These are phyloP conservation scores for Puccinia polysora DNA, from an alignment of 1,284 basidiomycete genomes.

Conservation along the genomic window DNA sequence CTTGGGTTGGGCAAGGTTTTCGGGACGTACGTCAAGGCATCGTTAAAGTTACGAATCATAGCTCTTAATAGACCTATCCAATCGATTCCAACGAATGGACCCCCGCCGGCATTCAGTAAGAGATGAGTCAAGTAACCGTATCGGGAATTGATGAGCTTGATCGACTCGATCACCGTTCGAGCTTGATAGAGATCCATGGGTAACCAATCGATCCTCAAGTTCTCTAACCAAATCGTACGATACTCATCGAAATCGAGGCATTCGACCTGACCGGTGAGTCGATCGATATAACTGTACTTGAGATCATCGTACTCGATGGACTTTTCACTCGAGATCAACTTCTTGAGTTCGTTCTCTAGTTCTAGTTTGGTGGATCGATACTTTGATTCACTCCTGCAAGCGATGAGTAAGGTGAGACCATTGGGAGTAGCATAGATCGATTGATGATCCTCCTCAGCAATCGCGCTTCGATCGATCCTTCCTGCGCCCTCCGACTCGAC, in stretches of 20 bases:
- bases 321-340: conserved; percentile 16
- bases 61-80: conserved; percentile 51
- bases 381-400: conserved; percentile 52
- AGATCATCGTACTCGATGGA: background rate
- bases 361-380: conserved; percentile 49
- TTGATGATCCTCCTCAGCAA: conserved; percentile 44
- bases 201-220: conserved; percentile 13
- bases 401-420: conserved; percentile 52
- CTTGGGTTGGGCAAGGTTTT: background rate
- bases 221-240: conserved; percentile 23
- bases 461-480: conserved; percentile 22
- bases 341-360: conserved; percentile 46
- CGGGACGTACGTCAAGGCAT: conserved; percentile 50
- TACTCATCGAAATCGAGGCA: conserved; percentile 31
- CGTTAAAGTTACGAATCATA: conserved; percentile 50
- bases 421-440: conserved; percentile 51
- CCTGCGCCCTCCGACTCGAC: background rate
- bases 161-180: conserved; percentile 10
- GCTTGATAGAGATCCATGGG: conserved; percentile 23
- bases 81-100: conserved; percentile 52
- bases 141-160: conserved; percentile 5
- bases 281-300: conserved; percentile 31
- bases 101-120: conserved; percentile 53
- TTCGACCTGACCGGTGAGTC: conserved; percentile 26
- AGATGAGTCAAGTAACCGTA: conserved; percentile 52